phyloP scores from a whole-genome alignment of 805 yeast genomes.

The Candida hispaniensis region DNA sequence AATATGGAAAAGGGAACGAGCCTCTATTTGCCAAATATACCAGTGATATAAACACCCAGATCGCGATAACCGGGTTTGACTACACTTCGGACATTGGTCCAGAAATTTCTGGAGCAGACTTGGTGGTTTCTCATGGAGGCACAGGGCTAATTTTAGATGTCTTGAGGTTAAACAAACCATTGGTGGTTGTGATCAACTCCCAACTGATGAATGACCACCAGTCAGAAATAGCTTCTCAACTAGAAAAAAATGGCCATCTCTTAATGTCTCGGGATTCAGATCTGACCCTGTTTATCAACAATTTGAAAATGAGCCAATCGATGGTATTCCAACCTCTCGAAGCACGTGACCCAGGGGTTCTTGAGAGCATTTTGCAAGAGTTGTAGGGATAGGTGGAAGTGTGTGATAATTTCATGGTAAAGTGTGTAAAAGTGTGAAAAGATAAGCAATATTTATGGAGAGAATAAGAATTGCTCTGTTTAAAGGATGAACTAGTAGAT shows the following conservation, averaged over 20 bases:
- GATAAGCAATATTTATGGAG: too few relatives aligned
- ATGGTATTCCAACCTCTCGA: too few relatives aligned
- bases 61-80: conserved; percentile 36
- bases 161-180: conserved; percentile 42
- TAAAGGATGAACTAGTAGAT: too few relatives aligned
- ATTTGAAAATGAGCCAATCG: conserved; percentile 4
- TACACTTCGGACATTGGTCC: conserved; percentile 36
- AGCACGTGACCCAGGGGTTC: too few relatives aligned
- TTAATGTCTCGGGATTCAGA: conserved; percentile 16
- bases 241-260: conserved; percentile 32
- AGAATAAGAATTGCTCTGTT: too few relatives aligned
- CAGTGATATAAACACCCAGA: conserved; percentile 2
- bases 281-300: conserved; percentile 5
- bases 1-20: conserved; percentile 43
- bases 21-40: conserved; percentile 13
- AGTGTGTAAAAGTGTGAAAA: too few relatives aligned
- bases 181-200: conserved; percentile 63
- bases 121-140: conserved; percentile 81
- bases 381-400: too few relatives aligned
- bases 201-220: conserved; percentile 84
- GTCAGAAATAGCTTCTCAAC: conserved; percentile 55
- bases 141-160: conserved; percentile 88
- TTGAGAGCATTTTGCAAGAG: too few relatives aligned
- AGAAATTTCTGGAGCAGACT: conserved; percentile 37
- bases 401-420: too few relatives aligned